Evolutionary conservation across 306 rosid species (phyloP).

Genomic region (Datisca glomerata): DNA sequence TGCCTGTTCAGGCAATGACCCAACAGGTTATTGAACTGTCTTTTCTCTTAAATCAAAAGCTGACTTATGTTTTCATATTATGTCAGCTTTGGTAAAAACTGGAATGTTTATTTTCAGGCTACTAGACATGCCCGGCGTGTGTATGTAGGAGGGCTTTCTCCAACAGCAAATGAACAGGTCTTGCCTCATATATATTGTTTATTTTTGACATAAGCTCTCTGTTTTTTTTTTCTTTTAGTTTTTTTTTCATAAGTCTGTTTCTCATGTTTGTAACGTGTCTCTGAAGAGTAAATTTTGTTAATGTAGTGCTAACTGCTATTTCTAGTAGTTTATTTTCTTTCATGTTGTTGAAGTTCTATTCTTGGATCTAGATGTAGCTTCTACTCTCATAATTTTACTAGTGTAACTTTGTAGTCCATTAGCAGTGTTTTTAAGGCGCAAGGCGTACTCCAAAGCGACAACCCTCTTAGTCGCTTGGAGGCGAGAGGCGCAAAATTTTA

Average conservation of each 20-base stretch:
- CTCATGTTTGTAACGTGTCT: too few species aligned
- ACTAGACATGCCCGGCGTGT: constrained; percentile 98
- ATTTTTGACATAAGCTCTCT: not conserved
- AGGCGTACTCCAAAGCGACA: too few species aligned
- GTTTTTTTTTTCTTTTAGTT: not conserved
- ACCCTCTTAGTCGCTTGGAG: too few species aligned
- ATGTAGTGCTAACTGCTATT: too few species aligned
- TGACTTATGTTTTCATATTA: not conserved
- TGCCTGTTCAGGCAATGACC: constrained; percentile 99
- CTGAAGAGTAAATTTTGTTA: too few species aligned
- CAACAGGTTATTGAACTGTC: constrained; percentile 52
- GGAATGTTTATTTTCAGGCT: constrained; percentile 38
- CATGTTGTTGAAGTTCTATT: too few species aligned
- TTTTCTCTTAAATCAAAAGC: not conserved
- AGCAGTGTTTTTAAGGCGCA: too few species aligned
- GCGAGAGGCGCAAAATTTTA: too few species aligned
- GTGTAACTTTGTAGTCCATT: too few species aligned
- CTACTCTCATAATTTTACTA: too few species aligned
- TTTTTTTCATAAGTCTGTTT: not conserved
- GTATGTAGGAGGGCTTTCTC: constrained; percentile 96
- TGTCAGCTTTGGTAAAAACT: not conserved
- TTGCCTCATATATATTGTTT: not conserved
- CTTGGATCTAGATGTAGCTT: too few species aligned
- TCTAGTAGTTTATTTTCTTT: too few species aligned
- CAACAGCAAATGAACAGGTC: constrained; percentile 98